These are phyloP conservation scores for Aegilops sharonensis DNA, from an alignment of 176 grass and related monocot species.

Conservation along the genomic window DNA sequence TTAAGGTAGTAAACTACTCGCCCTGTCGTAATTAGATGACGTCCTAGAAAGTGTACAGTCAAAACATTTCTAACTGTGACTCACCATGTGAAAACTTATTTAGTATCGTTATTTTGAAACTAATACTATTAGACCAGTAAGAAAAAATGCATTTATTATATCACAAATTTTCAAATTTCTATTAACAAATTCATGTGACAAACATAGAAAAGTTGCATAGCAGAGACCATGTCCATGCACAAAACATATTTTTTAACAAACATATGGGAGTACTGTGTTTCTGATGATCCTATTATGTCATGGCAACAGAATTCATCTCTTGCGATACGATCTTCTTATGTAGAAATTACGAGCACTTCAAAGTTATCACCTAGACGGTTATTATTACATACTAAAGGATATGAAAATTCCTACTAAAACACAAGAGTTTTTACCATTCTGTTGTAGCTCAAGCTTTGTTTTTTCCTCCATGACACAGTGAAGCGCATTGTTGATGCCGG, in stretches of 20 bases:
- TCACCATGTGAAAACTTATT: background rate
- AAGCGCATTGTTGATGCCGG: background rate
- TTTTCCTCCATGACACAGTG: slow-evolving; percentile 13
- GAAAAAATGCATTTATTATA: background rate
- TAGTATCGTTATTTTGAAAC: background rate
- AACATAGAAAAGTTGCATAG: background rate
- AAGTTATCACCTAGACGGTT: background rate
- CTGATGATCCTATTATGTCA: background rate
- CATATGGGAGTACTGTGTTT: background rate
- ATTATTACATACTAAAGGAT: background rate
- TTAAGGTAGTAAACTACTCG: background rate
- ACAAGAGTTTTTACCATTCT: background rate
- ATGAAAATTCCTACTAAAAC: slow-evolving; percentile 2
- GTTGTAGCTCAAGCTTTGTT: background rate
- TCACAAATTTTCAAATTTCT: background rate
- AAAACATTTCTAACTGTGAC: background rate
- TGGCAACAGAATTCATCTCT: background rate
- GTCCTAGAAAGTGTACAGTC: background rate
- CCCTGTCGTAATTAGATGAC: background rate
- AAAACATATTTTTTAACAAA: background rate
- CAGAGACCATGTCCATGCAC: background rate
- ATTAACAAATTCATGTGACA: background rate
- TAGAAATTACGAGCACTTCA: background rate
- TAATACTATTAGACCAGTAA: background rate
- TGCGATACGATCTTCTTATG: background rate